Conservation (phyloP, 2,329 filamentous ascomycete genomes). For the Trichoderma hamatum region DNA sequence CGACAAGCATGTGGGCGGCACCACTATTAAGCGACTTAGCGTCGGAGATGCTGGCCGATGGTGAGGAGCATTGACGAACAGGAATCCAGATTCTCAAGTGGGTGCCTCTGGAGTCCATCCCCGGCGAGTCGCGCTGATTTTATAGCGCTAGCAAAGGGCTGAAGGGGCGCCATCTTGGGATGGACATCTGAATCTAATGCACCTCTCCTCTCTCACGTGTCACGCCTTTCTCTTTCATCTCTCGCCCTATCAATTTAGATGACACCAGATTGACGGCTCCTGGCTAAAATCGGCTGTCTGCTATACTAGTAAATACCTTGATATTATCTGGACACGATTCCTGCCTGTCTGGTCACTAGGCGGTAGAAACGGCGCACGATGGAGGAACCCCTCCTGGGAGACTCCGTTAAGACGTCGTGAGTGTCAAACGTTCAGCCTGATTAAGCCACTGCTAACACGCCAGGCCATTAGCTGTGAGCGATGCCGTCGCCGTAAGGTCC, state of each 20-base stretch:
- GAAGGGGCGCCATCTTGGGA: neutral
- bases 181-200: too few species aligned
- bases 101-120: neutral
- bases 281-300: neutral
- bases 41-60: neutral
- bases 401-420: conserved; percentile 44
- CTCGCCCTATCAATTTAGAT: neutral
- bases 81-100: neutral
- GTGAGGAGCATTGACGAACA: neutral
- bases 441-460: neutral
- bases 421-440: conserved; percentile 26
- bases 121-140: neutral
- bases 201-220: neutral
- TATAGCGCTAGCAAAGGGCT: neutral
- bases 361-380: conserved; percentile 28
- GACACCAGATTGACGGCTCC: neutral
- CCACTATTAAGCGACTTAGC: neutral
- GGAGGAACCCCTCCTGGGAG: conserved; percentile 42
- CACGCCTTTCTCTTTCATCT: neutral
- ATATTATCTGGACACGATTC: neutral
- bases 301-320: neutral
- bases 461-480: conserved; percentile 43
- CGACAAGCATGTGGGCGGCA: neutral
- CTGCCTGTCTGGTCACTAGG: neutral
- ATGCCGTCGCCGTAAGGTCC: conserved; percentile 49